Percentiles rank a stretch among this genome's conserved stretches.
Evolutionary conservation across 768 basidiomycete genomes (phyloP).

Genomic region (Galerina marginata): DNA sequence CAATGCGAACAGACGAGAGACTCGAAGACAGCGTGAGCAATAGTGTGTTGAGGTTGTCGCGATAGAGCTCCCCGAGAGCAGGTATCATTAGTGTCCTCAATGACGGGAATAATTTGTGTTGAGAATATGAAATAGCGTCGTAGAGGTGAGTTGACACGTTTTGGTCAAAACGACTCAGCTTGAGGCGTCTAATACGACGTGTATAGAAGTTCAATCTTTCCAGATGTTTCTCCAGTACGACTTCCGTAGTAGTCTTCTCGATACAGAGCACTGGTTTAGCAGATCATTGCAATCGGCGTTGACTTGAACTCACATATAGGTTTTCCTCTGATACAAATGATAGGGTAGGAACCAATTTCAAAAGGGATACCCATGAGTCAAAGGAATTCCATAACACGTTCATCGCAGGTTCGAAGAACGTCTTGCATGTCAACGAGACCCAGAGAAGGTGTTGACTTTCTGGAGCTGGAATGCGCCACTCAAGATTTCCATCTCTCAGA

Average conservation of each 20-base stretch:
- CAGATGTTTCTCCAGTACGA: not conserved
- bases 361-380: slow-evolving; percentile 4
- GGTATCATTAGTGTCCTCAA: not conserved
- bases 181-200: not conserved
- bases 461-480: not conserved
- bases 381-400: slow-evolving; percentile 1
- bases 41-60: not conserved
- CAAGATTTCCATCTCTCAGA: not conserved
- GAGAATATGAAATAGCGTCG: not conserved
- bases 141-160: slow-evolving; percentile 9
- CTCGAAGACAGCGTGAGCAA: not conserved
- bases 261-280: not conserved
- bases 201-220: not conserved
- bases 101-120: not conserved
- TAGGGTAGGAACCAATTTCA: not conserved
- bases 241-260: slow-evolving; percentile 3
- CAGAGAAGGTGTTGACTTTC: slow-evolving; percentile 7
- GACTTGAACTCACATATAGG: not conserved
- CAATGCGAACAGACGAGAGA: not conserved
- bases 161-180: not conserved
- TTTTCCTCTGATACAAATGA: not conserved
- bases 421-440: slow-evolving; percentile 5
- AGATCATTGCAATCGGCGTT: not conserved
- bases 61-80: not conserved
- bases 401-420: slow-evolving; percentile 2